phyloP scores from a whole-genome alignment of 2,329 filamentous ascomycete genomes.

The Daldinia sp. region DNA sequence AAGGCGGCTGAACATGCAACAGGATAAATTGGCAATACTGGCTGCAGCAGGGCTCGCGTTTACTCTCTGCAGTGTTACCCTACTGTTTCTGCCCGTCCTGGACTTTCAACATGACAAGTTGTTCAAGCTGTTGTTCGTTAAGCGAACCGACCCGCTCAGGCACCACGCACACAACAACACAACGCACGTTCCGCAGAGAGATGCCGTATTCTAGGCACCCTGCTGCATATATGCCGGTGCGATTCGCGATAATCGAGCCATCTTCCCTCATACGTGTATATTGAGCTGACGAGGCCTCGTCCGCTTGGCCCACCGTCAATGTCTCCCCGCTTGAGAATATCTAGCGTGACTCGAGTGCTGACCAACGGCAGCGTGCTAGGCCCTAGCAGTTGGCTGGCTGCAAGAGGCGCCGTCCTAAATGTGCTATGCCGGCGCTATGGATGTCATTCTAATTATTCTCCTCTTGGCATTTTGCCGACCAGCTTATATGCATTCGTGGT shows the following conservation, averaged over 20 bases:
- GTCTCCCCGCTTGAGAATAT: slow-evolving; percentile 14
- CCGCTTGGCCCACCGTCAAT: slow-evolving; percentile 17
- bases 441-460: slow-evolving; percentile 19
- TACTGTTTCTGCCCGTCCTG: slow-evolving; percentile 39
- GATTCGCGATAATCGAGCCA: slow-evolving; percentile 31
- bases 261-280: slow-evolving; percentile 35
- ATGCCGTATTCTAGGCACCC: slow-evolving; percentile 4
- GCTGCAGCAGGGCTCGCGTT: slow-evolving; percentile 31
- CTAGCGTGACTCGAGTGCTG: slow-evolving; percentile 2
- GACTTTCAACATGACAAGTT: slow-evolving; percentile 10
- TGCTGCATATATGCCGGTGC: slow-evolving; percentile 29
- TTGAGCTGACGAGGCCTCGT: slow-evolving; percentile 43
- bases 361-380: not conserved
- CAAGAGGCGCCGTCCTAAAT: not conserved
- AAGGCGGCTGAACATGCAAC: slow-evolving; percentile 49
- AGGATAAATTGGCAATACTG: slow-evolving; percentile 46
- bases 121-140: slow-evolving; percentile 20
- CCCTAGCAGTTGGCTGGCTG: slow-evolving; percentile 8
- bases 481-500: slow-evolving; percentile 27
- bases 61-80: slow-evolving; percentile 43
- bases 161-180: slow-evolving; percentile 25
- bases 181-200: not conserved
- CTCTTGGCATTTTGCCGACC: slow-evolving; percentile 32
- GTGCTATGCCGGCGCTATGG: slow-evolving; percentile 21
- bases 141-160: slow-evolving; percentile 41